Conservation (phyloP, 768 basidiomycete species). For the Glaciozyma antarctica region DNA sequence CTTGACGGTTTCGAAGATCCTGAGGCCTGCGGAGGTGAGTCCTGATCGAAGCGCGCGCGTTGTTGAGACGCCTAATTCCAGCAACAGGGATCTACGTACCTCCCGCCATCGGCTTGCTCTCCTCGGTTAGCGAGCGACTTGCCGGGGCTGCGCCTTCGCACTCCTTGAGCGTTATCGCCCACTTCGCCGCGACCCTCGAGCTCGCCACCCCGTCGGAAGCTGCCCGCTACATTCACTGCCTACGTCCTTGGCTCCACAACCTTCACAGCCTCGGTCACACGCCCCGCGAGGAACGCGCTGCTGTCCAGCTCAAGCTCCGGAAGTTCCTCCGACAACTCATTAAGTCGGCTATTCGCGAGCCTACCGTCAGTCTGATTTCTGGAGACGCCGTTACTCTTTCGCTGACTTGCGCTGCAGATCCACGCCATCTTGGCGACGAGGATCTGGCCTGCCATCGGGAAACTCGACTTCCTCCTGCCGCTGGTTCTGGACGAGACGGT, state of each 20-base stretch:
- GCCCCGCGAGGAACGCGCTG: slow-evolving; percentile 56
- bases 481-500: slow-evolving; percentile 1
- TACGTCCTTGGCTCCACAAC: slow-evolving; percentile 83
- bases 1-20: slow-evolving; percentile 38
- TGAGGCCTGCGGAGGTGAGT: slow-evolving; percentile 1
- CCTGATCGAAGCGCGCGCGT: too few relatives aligned
- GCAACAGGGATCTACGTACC: slow-evolving; percentile 69
- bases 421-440: slow-evolving; percentile 57
- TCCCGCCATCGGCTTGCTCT: slow-evolving; percentile 55
- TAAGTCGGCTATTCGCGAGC: slow-evolving; percentile 60
- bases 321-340: slow-evolving; percentile 73
- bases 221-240: slow-evolving; percentile 65
- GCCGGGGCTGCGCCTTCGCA: slow-evolving; percentile 41
- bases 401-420: slow-evolving; percentile 44
- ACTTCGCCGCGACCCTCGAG: slow-evolving; percentile 56
- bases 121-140: slow-evolving; percentile 59
- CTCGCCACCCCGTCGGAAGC: slow-evolving; percentile 48
- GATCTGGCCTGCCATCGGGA: slow-evolving; percentile 68
- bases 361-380: slow-evolving; percentile 49
- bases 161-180: slow-evolving; percentile 27
- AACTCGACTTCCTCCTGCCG: slow-evolving; percentile 46
- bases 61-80: too few relatives aligned
- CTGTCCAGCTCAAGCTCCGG: slow-evolving; percentile 62
- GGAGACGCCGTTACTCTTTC: neutral
- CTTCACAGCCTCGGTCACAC: slow-evolving; percentile 62